These are phyloP conservation scores for Ploettnerulaceae sp. DNA, from an alignment of 2,329 filamentous ascomycete genomes.

Conservation along the genomic window DNA sequence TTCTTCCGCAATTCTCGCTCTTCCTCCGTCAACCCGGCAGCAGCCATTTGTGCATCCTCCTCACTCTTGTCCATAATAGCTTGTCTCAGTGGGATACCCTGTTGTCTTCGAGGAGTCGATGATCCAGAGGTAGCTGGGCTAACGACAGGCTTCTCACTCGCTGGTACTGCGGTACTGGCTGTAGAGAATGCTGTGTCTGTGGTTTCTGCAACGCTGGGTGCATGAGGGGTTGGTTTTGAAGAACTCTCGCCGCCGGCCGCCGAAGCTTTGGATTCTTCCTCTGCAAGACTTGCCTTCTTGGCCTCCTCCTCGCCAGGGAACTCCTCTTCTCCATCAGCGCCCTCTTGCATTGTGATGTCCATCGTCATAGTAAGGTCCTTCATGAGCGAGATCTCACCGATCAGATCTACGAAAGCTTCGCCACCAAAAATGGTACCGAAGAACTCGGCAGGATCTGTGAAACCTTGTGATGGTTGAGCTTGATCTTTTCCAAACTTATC, in stretches of 20 bases:
- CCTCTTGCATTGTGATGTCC: slow-evolving; percentile 89
- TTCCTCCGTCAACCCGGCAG: slow-evolving; percentile 62
- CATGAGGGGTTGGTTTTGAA: slow-evolving; percentile 11
- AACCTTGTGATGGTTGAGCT: slow-evolving; percentile 84
- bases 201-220: slow-evolving; percentile 23
- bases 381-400: slow-evolving; percentile 97
- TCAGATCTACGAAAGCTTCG: slow-evolving; percentile 92
- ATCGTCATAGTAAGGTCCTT: slow-evolving; percentile 97
- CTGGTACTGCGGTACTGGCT: slow-evolving; percentile 23
- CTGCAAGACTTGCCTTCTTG: slow-evolving; percentile 47
- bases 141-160: slow-evolving; percentile 23
- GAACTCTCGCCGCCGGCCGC: slow-evolving; percentile 10
- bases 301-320: slow-evolving; percentile 54
- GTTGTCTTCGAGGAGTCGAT: slow-evolving; percentile 38
- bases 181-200: slow-evolving; percentile 16
- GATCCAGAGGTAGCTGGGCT: slow-evolving; percentile 39
- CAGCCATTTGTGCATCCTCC: slow-evolving; percentile 63
- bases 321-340: slow-evolving; percentile 62
- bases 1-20: slow-evolving; percentile 73
- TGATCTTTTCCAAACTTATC: slow-evolving; percentile 97
- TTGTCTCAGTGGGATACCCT: slow-evolving; percentile 66
- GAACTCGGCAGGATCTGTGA: slow-evolving; percentile 95
- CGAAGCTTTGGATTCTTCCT: slow-evolving; percentile 30
- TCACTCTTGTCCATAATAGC: slow-evolving; percentile 86
- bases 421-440: slow-evolving; percentile 98